A percentile compares a stretch with the other conserved stretches of the same genome.
Evolutionary conservation across 192 early-diverging fungal species (phyloP).

Genomic region (Mortierella antarctica): DNA sequence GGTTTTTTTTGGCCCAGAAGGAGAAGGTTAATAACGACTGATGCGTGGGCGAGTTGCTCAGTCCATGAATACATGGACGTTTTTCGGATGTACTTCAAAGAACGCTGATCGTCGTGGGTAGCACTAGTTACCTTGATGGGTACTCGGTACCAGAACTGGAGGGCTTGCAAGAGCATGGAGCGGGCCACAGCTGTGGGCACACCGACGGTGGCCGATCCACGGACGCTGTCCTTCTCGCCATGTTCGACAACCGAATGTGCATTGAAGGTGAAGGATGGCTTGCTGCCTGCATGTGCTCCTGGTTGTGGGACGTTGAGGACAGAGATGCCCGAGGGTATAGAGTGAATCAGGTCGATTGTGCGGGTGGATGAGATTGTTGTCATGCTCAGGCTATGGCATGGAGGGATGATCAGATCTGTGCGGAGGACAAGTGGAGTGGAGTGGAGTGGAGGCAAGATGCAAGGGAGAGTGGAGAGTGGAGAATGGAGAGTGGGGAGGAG

Average conservation of each 20-base stretch:
- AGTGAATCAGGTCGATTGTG: conserved; percentile 2
- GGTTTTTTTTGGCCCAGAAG: neutral
- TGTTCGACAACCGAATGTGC: conserved; percentile 29
- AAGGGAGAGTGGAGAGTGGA: neutral
- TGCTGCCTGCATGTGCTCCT: neutral
- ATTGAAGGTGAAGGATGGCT: neutral
- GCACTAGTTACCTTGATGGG: conserved; percentile 64
- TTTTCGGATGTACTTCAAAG: neutral
- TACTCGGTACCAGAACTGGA: conserved; percentile 66
- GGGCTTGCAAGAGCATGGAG: conserved; percentile 61
- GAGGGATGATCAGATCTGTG: conserved; percentile 2
- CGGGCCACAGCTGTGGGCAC: conserved; percentile 66
- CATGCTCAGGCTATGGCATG: conserved; percentile 22
- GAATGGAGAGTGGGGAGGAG: too few relatives aligned
- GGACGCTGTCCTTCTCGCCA: conserved; percentile 57
- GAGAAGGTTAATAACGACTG: neutral
- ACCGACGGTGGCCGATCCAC: conserved; percentile 63
- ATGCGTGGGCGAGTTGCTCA: neutral
- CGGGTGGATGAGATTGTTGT: neutral
- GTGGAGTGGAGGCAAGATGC: neutral
- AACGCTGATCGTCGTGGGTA: neutral
- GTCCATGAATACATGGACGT: neutral
- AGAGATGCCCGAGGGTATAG: conserved; percentile 24
- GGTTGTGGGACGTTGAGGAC: neutral
- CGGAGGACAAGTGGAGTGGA: neutral